Evolutionary conservation across 176 grass and related monocot species (phyloP), one percentile per base, ranked within the genome.

Genomic region (Avena atlantica): DNA sequence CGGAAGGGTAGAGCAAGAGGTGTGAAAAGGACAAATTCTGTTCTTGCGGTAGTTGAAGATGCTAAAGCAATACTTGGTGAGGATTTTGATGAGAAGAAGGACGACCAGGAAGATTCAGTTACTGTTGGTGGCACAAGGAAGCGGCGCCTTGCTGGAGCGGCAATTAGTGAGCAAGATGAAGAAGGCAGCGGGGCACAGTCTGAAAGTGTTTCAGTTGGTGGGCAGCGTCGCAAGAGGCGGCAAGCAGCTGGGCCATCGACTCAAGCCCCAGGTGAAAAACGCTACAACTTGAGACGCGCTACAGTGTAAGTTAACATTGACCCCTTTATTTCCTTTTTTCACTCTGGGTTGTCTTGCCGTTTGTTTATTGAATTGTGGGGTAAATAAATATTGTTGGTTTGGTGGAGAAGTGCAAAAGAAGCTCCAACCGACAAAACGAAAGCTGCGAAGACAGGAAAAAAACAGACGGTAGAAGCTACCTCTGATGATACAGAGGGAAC

Each of bases 141-240:
- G 78, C 92, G 94, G 52, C 89, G 90, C 13, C 78, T 91, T 75
- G 76, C 85, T 87, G 89, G 67, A 78, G 37, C 25, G 12, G 78
- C 56, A 80, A 79, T 88, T 70, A 88, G 90, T 85, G 92, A 95
- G 83, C 78, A 87, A 81, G 87, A 96, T 47, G 86, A 84, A 53
- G 92, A 86, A 80, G 90, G 79, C 68, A 99, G 94, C 4, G 92
- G 94, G 73, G 87, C 90, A 20, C 87, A 89, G 77, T 99, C 92
- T 34, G 97, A 87, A 84, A 96, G 94, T 88, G 77, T 93, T 87
- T 99, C 97, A 60, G 21, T 99, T 85, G 97, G 94, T 74, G 96
- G 92, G 71, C 90, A 92, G 70, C 90, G 77, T 21, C 84, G 89
- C 11, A 99, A 99, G 82, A 95, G 92, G 83, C 86, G 88, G 20